Evolutionary conservation across 352 stramenopile genomes (phyloP).

Genomic region (Pseudoperonospora humuli): DNA sequence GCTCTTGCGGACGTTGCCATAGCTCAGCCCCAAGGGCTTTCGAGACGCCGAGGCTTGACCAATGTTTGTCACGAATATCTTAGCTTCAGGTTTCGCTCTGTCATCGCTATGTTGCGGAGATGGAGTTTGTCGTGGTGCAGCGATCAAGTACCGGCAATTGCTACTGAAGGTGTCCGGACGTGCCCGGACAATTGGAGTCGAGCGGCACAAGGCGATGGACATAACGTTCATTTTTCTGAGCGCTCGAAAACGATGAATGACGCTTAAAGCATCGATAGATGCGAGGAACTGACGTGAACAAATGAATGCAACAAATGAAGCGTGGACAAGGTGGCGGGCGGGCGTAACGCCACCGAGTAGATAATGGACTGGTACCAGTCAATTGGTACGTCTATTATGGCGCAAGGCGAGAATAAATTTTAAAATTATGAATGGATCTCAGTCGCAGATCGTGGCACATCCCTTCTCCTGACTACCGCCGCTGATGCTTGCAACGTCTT

Average conservation of each 20-base stretch:
- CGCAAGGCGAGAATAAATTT: no score
- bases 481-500: constrained; percentile 1
- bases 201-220: constrained; percentile 5
- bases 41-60: constrained; percentile 5
- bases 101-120: constrained; percentile 16
- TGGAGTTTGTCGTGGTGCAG: constrained; percentile 1
- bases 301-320: background rate
- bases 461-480: constrained; percentile 5
- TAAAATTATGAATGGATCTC: constrained; percentile 18
- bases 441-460: constrained; percentile 2
- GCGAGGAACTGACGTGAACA: background rate
- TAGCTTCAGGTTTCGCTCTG: constrained; percentile 13
- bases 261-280: constrained; percentile 9
- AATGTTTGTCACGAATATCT: constrained; percentile 9
- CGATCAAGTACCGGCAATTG: constrained; percentile 5
- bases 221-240: constrained; percentile 11
- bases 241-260: constrained; percentile 4
- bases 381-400: background rate
- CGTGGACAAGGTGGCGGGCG: background rate
- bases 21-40: constrained; percentile 15
- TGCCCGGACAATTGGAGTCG: constrained; percentile 1
- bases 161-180: constrained; percentile 1
- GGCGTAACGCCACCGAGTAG: no score
- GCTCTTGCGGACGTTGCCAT: constrained; percentile 51
- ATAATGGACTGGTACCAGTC: no score